Evolutionary conservation across 2,329 filamentous ascomycete genomes (phyloP).

Genomic region (Colletotrichum tropicale): DNA sequence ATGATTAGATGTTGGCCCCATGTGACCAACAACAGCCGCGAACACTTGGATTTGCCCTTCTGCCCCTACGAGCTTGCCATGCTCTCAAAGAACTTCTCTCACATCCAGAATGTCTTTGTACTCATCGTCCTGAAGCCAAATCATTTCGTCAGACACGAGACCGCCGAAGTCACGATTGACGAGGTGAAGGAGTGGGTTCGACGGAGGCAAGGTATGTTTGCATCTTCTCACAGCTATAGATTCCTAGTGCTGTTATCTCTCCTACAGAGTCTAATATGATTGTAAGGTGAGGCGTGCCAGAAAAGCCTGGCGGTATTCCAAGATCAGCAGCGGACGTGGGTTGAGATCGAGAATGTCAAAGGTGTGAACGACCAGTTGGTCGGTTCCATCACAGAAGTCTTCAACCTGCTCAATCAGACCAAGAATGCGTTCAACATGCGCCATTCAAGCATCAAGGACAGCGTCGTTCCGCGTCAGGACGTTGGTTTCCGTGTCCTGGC

Average conservation of each 20-base stretch:
- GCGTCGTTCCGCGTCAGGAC: neutral
- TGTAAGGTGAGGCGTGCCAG: neutral
- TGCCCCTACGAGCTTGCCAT: neutral
- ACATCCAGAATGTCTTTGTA: neutral
- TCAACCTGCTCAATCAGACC: neutral
- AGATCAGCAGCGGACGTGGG: neutral
- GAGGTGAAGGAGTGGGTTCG: neutral
- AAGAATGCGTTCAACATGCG: neutral
- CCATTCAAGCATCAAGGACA: neutral
- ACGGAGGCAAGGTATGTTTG: neutral
- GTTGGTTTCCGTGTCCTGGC: neutral
- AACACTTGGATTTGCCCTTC: neutral
- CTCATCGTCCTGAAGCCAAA: neutral
- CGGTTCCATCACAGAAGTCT: neutral
- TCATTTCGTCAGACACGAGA: neutral
- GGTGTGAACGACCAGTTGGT: neutral
- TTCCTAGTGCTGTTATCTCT: neutral
- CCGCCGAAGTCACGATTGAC: neutral
- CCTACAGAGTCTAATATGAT: neutral
- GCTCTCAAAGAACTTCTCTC: neutral
- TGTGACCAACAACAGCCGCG: neutral
- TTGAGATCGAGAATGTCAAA: neutral
- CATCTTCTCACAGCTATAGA: neutral
- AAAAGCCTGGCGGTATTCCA: neutral
- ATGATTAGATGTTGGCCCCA: neutral